These are phyloP conservation scores for Tetrahymena elliotti DNA, from an alignment of 73 alveolate genomes.

Conservation along the genomic window DNA sequence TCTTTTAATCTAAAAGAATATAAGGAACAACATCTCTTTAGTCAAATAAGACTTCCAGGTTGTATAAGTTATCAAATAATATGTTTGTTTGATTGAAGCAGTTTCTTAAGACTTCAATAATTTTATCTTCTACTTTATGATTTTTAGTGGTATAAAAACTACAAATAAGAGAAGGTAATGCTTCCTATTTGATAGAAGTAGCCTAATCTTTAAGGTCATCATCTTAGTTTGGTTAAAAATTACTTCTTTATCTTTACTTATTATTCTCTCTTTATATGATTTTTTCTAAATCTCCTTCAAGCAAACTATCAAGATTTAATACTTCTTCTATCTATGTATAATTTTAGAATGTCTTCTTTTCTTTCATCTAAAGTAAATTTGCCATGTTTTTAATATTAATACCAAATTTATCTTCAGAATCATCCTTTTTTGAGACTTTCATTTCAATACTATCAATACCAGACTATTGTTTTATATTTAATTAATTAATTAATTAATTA, in stretches of 20 bases:
- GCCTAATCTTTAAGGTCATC: neutral
- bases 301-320: conserved; percentile 22
- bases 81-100: conserved; percentile 15
- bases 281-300: conserved; percentile 24
- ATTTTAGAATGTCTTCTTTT: conserved; percentile 12
- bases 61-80: conserved; percentile 15
- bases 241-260: neutral
- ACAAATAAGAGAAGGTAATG: conserved; percentile 16
- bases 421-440: neutral
- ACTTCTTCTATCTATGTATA: conserved; percentile 7
- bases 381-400: neutral
- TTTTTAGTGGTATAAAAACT: conserved; percentile 14
- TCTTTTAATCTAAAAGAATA: neutral
- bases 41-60: conserved; percentile 25
- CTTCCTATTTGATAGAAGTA: neutral
- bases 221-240: neutral
- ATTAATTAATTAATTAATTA: neutral
- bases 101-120: conserved; percentile 19
- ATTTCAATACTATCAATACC: conserved; percentile 26
- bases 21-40: conserved; percentile 23
- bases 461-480: conserved; percentile 3
- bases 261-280: neutral
- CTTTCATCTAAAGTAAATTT: neutral
- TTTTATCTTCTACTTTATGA: neutral
- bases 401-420: neutral